Base-by-base conservation (phyloP, 306 rosid genomes). In the Quercus alba region DNA sequence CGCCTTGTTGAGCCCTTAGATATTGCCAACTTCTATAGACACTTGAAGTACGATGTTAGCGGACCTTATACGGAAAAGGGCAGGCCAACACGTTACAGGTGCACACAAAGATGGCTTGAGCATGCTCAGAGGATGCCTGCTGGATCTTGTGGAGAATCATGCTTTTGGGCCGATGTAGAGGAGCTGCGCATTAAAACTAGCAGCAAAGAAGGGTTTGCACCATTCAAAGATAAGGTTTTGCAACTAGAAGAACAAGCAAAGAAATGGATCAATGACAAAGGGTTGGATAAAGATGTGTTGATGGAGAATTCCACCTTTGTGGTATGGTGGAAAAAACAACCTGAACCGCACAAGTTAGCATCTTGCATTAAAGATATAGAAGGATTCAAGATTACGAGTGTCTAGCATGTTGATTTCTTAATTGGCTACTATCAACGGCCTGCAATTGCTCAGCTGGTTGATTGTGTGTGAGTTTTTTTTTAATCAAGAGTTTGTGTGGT, bases 21-120 rank as follows among this genome's bases (percentile, higher is more conserved):
- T 41, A 82, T 95, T 4, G 93, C 98, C 25, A 93, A 95, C 85
- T 95, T 86, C 68, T 87, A 95, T n/a, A 63, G 99, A 30, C 98
- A 91, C 46, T 63, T 67, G 10, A 90, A 82, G 92, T 14, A 90
- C 9, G 93, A 90, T 25, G 97, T 89, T 59, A 77, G 93, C 0
- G 93, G 96, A 33, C 67, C 94, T 18, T 95, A 95, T 81, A 68
- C 84, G 90, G 2, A 2, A 1, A 75, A 19, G 71, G 95, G 77
- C 0, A 85, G 99, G 86, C 96, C 99, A 0, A 93, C 75, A 15
- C 88, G 99, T 0, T 89, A 89, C 67, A 85, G 82, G 57, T 91
- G 79, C 78, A 51, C 82, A 3, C 97, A 93, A 17, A 84, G 89
- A 75, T 95, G 99, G 97, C 73, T 75, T 0, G 99, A 95, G 72